These are phyloP conservation scores for Plectranthus barbatus DNA, from an alignment of 257 asterid genomes.

Conservation along the genomic window DNA sequence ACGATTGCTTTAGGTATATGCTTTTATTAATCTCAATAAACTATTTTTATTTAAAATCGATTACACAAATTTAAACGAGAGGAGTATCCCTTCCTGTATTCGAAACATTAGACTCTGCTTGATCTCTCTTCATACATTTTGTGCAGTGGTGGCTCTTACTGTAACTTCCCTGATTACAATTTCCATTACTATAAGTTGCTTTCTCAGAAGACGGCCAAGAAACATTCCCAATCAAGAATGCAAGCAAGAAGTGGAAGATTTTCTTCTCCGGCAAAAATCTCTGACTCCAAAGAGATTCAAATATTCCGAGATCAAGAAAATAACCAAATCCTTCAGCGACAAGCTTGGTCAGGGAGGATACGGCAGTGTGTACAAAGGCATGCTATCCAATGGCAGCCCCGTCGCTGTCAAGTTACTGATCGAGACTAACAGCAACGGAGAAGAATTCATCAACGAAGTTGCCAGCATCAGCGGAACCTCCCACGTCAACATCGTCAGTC, in stretches of 20 bases:
- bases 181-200: not conserved
- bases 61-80: too few species aligned
- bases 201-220: not conserved
- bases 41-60: too few species aligned
- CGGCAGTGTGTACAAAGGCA: not conserved
- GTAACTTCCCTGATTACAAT: not conserved
- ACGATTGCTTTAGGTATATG: not conserved
- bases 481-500: constrained; percentile 37
- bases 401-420: not conserved
- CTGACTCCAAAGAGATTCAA: constrained; percentile 22
- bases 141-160: not conserved
- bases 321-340: not conserved
- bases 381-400: not conserved
- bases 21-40: not conserved
- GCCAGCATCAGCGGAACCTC: constrained; percentile 38
- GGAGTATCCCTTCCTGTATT: too few species aligned
- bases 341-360: not conserved
- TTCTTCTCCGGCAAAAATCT: constrained; percentile 22
- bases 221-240: not conserved
- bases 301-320: not conserved
- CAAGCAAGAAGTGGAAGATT: constrained; percentile 13
- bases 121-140: not conserved
- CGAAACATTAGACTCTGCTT: too few species aligned
- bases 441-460: constrained; percentile 28
- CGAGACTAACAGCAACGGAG: constrained; percentile 1